Evolutionary conservation across 495 filamentous ascomycete species (phyloP), one percentile per base, ranked within the genome.

Genomic region (Tuber microsphaerosporum): DNA sequence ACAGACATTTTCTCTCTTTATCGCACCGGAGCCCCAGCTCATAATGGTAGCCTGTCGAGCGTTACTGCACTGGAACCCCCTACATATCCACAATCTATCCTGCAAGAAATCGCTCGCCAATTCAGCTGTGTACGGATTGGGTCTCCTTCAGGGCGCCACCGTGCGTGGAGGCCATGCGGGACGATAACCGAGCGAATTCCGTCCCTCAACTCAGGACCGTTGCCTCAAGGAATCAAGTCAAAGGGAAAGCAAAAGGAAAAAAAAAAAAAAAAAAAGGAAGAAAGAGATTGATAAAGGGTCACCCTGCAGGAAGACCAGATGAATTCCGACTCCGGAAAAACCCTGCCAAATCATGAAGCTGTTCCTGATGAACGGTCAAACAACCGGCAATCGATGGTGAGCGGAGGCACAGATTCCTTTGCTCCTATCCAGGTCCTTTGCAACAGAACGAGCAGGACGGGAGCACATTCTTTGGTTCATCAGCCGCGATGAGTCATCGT

Each of bases 291-390:
- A 61, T 26, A 65, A 16, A 34, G 16, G 26, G 31, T 65, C 56
- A 65, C 4, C 56, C 56, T 34, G 26, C 26, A 65, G 56, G 56
- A 34, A 34, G 56, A 65, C 56, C 56, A 65, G 56, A 65, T 65
- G 3, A 65, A 65, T 65, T 65, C 56, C 26, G 26, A 26, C 44
- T 70, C 75, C 72, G 77, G 77, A 61, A 78, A 72, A 79, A 77
- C 69, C 42, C 71, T 56, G 77, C 42, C 42, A 70, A 71, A 44
- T 41, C 44, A 71, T 41, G 44, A 70, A 73, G 70, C 41, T 71
- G 76, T 79, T 75, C 77, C 76, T 73, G 73, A 73, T 46, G 46
- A 51, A 71, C 74, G 14, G 46, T 39, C 56, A 75, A 75, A 79
- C n/a, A 43, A 71, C 77, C 77, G 76, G 78, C 19, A 37, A 73